Percentiles rank a stretch among this genome's conserved stretches.
These are phyloP conservation scores for Senna siamea DNA, from an alignment of 306 rosid genomes.

Conservation along the genomic window DNA sequence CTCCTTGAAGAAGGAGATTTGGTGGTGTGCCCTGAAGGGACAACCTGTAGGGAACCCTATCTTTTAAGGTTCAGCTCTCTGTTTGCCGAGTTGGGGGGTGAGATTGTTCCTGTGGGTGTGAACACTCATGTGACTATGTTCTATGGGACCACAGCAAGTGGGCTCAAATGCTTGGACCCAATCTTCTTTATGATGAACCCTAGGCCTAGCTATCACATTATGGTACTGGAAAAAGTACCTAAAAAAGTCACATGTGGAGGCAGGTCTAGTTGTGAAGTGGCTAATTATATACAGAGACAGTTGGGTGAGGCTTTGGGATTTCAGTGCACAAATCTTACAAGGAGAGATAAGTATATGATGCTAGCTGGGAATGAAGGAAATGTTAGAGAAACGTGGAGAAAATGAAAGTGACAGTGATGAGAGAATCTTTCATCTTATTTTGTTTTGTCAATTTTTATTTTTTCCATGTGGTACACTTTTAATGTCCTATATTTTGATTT, in stretches of 20 bases:
- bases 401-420: constrained; percentile 19
- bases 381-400: constrained; percentile 41
- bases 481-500: background rate
- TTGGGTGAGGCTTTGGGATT: constrained; percentile 81
- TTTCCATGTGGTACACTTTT: background rate
- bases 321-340: constrained; percentile 71
- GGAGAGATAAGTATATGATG: constrained; percentile 91
- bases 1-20: constrained; percentile 68
- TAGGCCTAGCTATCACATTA: constrained; percentile 59
- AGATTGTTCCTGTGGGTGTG: constrained; percentile 84
- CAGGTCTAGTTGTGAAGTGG: constrained; percentile 72
- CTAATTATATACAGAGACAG: constrained; percentile 65
- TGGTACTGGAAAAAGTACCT: constrained; percentile 62
- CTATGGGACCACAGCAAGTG: constrained; percentile 93
- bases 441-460: background rate
- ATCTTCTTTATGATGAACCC: constrained; percentile 89
- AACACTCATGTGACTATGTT: constrained; percentile 74
- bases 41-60: constrained; percentile 92
- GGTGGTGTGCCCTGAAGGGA: constrained; percentile 96
- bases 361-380: constrained; percentile 88
- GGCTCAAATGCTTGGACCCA: constrained; percentile 82
- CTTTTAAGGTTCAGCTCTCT: constrained; percentile 80
- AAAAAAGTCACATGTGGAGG: constrained; percentile 66
- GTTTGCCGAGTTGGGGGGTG: constrained; percentile 82
- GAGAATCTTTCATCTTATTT: background rate